Evolutionary conservation across 2,329 filamentous ascomycete genomes (phyloP), one percentile per base, ranked within the genome.

Genomic region (Chrysosporium queenslandicum): DNA sequence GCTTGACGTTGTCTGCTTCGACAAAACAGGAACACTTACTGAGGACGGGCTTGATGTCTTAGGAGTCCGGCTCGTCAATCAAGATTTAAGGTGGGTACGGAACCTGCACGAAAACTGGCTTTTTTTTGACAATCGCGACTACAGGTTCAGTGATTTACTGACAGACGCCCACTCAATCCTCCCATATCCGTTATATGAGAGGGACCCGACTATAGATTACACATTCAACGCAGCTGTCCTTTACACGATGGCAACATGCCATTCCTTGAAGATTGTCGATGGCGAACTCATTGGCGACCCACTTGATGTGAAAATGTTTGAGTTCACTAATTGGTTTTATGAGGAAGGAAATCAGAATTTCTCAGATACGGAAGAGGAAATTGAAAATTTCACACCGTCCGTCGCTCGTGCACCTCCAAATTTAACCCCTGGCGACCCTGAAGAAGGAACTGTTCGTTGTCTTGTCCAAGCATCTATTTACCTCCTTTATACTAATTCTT

Each of bases 261-360:
- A 98, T 66, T 94, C 91, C 0, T 75, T 98, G 7, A 81, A 90
- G 43, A 80, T 85, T 9, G 84, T 98, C 14, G 90, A 97, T 56
- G 85, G 81, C 45, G 89, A 96, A 64, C 78, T 97, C 37, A 78
- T 98, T 30, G 92, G 92, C 1, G 92, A 98, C 63, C 92, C 94
- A 3, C 75, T 98, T 1, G 92, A 98, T 66, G 76, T 96, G 53
- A 97, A 97, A 66, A 98, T 98, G 92, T 98, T 98, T 65, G 85
- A 95, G 58, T 98, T 95, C 60, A 97, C 92, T 0, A 79, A 80
- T 4, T 98, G 92, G 92, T 79, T 81, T 2, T 98, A 87, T 60
- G 86, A 95, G 65, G 92, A 98, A 72, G 88, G 89, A 1, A 82
- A 82, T 42, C 83, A 90, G 59, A 77, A 77, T 49, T 70, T 76